Percentiles rank a stretch among this genome's conserved stretches.
phyloP scores from a whole-genome alignment of 305 asterid genomes.

The Coffea humblotiana region DNA sequence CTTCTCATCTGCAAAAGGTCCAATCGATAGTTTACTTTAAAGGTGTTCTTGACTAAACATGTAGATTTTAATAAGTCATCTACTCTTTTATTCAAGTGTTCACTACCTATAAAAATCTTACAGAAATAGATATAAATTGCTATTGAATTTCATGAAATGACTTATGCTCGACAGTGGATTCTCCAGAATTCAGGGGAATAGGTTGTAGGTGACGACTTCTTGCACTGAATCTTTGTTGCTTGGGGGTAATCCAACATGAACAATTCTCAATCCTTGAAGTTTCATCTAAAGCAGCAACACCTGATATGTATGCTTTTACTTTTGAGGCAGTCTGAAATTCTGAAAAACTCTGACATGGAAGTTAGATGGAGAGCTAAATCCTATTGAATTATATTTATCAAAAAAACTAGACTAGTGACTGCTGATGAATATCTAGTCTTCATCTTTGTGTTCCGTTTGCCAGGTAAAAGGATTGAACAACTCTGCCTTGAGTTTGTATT shows the following conservation, averaged over 20 bases:
- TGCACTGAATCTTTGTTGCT: too few relatives aligned
- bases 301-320: background rate
- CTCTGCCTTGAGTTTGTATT: background rate
- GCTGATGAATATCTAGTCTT: background rate
- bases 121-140: background rate
- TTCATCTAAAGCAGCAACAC: background rate
- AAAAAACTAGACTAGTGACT: too few relatives aligned
- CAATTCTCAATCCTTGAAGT: background rate
- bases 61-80: background rate
- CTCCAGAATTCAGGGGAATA: background rate
- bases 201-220: background rate
- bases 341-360: background rate
- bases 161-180: background rate
- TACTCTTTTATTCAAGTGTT: background rate
- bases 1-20: background rate
- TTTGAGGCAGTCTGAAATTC: background rate
- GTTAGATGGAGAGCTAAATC: background rate
- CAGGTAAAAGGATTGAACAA: background rate
- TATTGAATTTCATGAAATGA: background rate
- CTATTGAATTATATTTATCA: background rate
- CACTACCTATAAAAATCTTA: background rate
- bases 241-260: background rate
- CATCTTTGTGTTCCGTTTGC: background rate
- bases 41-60: background rate
- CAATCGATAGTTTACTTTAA: too few relatives aligned